Evolutionary conservation across 352 stramenopile species (phyloP).

Genomic region (Phytophthora cactorum): DNA sequence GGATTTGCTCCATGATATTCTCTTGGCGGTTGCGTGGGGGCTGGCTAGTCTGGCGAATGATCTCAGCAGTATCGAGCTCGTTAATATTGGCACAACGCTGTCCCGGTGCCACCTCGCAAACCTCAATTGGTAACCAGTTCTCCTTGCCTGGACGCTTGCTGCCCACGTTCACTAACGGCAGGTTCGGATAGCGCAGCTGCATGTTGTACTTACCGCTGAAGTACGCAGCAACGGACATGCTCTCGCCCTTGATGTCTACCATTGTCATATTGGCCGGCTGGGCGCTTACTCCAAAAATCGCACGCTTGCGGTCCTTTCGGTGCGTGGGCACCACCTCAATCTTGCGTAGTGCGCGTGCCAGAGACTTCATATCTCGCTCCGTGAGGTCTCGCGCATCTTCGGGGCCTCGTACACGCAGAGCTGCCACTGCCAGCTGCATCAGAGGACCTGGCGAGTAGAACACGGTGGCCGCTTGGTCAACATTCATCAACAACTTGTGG

Average conservation of each 20-base stretch:
- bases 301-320: slow-evolving; percentile 59
- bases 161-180: slow-evolving; percentile 78
- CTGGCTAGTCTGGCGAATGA: slow-evolving; percentile 72
- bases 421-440: slow-evolving; percentile 50
- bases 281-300: slow-evolving; percentile 55
- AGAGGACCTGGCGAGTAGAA: slow-evolving; percentile 62
- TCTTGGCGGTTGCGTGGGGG: slow-evolving; percentile 47
- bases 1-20: slow-evolving; percentile 68
- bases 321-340: slow-evolving; percentile 60
- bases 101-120: slow-evolving; percentile 71
- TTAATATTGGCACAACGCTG: slow-evolving; percentile 80
- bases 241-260: slow-evolving; percentile 55
- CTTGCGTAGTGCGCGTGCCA: slow-evolving; percentile 52
- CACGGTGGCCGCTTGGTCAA: slow-evolving; percentile 70
- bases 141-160: slow-evolving; percentile 41
- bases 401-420: slow-evolving; percentile 32
- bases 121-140: slow-evolving; percentile 79
- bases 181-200: slow-evolving; percentile 55
- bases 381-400: slow-evolving; percentile 45
- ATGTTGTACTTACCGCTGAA: slow-evolving; percentile 62
- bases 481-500: slow-evolving; percentile 64
- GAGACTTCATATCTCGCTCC: slow-evolving; percentile 40
- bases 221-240: slow-evolving; percentile 58
- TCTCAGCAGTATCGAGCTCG: slow-evolving; percentile 80
- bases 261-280: slow-evolving; percentile 38